Evolutionary conservation across 1,139 yeast species (phyloP), one percentile per base, ranked within the genome.

Genomic region (Zygosaccharomyces pseudobailii): DNA sequence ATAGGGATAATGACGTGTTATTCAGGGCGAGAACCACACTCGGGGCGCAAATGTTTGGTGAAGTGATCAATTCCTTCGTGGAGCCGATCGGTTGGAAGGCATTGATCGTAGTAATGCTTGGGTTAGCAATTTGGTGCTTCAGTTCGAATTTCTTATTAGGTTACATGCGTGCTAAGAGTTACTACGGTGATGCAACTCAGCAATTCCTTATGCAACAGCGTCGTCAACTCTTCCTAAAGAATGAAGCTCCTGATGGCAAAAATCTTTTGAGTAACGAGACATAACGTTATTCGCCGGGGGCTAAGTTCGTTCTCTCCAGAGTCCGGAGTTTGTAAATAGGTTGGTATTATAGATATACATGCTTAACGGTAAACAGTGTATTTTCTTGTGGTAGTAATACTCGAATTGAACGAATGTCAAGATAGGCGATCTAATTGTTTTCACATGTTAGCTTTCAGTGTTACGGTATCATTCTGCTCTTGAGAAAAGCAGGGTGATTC

Each of bases 41-140:
- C 24, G 57, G 57, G 17, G 95, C 95, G 0, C 90, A 84, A 59
- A 79, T 94, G 0, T 75, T 88, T 60, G 95, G 94, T 1, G 92
- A 84, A 52, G 84, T 87, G 21, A 72, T 88, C 43, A 85, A 88
- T 63, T 84, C 92, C 2, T 85, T 88, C 56, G 70, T 87, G 35
- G 78, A 76, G 49, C 89, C 89, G 1, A 80, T 88, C 36, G 79
- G 86, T 34, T 82, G 88, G 82, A 87, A 86, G 63, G 74, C 92
- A 3, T 72, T 87, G 62, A 56, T 78, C 3, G 76, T 83, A 47
- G 56, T 79, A 22, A 49, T 70, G 5, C 22, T 55, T 4, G 55
- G 57, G 5, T 39, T 57, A 4, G 43, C 53, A 5, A 54, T 56
- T 4, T 65, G 68, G 68, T 55, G 56, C 23, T 63, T 61, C 47